Evolutionary conservation across 2,329 filamentous ascomycete species (phyloP).

Genomic region (Calonectria hawksworthii): DNA sequence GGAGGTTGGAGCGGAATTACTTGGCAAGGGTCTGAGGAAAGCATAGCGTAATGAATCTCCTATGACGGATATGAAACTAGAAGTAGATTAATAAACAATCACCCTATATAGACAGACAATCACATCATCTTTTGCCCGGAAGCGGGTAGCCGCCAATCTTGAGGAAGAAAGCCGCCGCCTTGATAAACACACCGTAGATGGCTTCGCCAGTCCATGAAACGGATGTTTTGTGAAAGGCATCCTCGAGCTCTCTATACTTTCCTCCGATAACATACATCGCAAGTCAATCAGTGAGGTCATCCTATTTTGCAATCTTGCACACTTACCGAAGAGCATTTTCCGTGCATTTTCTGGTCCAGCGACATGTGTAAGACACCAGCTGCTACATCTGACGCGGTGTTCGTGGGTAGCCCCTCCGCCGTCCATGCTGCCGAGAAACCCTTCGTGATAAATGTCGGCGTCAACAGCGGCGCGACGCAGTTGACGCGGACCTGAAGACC

Average conservation of each 20-base stretch:
- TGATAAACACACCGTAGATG: slow-evolving; percentile 6
- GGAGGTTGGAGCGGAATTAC: slow-evolving; percentile 66
- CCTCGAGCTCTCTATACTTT: slow-evolving; percentile 19
- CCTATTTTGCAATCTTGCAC: too few species aligned
- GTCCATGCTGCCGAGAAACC: slow-evolving; percentile 20
- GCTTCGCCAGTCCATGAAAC: slow-evolving; percentile 18
- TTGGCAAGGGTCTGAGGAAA: slow-evolving; percentile 64
- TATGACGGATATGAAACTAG: background rate
- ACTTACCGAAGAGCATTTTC: slow-evolving; percentile 24
- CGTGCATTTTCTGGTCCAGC: slow-evolving; percentile 14
- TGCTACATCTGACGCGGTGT: slow-evolving; percentile 15
- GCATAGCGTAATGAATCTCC: slow-evolving; percentile 34
- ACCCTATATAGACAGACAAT: background rate
- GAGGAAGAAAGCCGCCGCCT: slow-evolving; percentile 20
- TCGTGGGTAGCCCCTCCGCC: slow-evolving; percentile 23
- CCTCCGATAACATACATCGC: slow-evolving; percentile 10
- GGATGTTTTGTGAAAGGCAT: background rate
- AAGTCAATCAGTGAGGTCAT: background rate
- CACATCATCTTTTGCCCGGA: background rate
- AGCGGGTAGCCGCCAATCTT: slow-evolving; percentile 23
- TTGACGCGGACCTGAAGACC: slow-evolving; percentile 28
- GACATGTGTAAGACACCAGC: slow-evolving; percentile 25
- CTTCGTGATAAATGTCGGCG: slow-evolving; percentile 28
- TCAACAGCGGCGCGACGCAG: slow-evolving; percentile 33
- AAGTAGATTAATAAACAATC: background rate